These are phyloP conservation scores for Hypoxylon rickii DNA, from an alignment of 495 filamentous ascomycete genomes.

Conservation along the genomic window DNA sequence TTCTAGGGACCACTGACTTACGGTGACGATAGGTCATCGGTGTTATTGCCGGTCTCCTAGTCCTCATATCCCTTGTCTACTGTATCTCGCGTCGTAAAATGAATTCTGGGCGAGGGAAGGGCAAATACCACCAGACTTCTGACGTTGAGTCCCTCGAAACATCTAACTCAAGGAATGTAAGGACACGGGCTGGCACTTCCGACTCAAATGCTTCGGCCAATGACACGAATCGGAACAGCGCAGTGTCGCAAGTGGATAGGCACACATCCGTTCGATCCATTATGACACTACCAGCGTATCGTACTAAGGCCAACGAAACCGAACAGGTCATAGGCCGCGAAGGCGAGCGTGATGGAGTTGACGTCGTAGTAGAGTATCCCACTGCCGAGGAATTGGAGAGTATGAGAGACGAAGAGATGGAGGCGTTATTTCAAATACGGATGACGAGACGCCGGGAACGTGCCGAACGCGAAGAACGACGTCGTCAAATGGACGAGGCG, in stretches of 20 bases:
- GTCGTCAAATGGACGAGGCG: conserved; percentile 67
- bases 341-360: conserved; percentile 90
- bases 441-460: conserved; percentile 74
- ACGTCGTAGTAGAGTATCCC: conserved; percentile 79
- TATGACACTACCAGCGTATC: conserved; percentile 88
- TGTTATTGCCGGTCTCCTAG: conserved; percentile 24
- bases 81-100: conserved; percentile 23
- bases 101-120: conserved; percentile 2
- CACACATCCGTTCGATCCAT: conserved; percentile 87
- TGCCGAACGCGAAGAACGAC: conserved; percentile 75
- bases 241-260: conserved; percentile 62
- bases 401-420: conserved; percentile 91
- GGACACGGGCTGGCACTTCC: conserved; percentile 10
- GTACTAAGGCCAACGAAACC: conserved; percentile 64
- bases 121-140: conserved; percentile 24
- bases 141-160: conserved; percentile 31
- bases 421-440: conserved; percentile 87
- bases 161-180: conserved; percentile 10
- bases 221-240: conserved; percentile 29
- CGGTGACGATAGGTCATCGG: conserved; percentile 26
- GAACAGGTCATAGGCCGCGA: conserved; percentile 90
- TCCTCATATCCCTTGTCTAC: conserved; percentile 17
- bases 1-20: neutral
- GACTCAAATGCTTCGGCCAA: conserved; percentile 12
- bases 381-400: conserved; percentile 67